phyloP scores from a whole-genome alignment of 495 filamentous ascomycete species.

The Aspergillus sparsus region DNA sequence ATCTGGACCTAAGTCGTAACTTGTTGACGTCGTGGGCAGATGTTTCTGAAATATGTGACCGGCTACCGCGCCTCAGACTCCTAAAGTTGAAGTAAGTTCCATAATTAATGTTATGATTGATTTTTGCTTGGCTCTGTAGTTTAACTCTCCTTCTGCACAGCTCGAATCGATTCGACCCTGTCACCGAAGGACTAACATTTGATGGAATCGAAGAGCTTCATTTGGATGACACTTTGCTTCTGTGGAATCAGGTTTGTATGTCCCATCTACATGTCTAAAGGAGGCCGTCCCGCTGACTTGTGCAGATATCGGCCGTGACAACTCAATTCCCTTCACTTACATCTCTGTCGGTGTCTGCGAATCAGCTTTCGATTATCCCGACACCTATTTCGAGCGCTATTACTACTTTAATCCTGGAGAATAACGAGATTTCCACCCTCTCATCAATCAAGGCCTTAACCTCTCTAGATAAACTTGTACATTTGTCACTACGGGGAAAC shows the following conservation, averaged over 20 bases:
- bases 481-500: constrained; percentile 48
- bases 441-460: constrained; percentile 58
- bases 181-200: constrained; percentile 50
- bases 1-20: constrained; percentile 87
- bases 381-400: constrained; percentile 47
- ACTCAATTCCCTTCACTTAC: constrained; percentile 61
- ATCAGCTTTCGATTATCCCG: constrained; percentile 44
- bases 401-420: constrained; percentile 67
- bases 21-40: constrained; percentile 67
- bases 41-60: constrained; percentile 67
- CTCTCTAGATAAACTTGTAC: constrained; percentile 58
- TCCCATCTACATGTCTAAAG: constrained; percentile 6
- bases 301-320: constrained; percentile 41
- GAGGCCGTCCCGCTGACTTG: background rate
- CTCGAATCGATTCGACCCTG: constrained; percentile 70
- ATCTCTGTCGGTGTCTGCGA: constrained; percentile 58
- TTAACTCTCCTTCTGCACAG: constrained; percentile 45
- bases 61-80: constrained; percentile 46
- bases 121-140: background rate
- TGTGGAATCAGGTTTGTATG: constrained; percentile 67
- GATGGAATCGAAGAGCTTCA: constrained; percentile 64
- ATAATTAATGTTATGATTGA: background rate
- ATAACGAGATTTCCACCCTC: constrained; percentile 68
- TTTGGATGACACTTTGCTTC: constrained; percentile 69
- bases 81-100: constrained; percentile 69